Base-by-base conservation (phyloP, 2,329 filamentous ascomycete species). In the Plenodomus tracheiphilus region DNA sequence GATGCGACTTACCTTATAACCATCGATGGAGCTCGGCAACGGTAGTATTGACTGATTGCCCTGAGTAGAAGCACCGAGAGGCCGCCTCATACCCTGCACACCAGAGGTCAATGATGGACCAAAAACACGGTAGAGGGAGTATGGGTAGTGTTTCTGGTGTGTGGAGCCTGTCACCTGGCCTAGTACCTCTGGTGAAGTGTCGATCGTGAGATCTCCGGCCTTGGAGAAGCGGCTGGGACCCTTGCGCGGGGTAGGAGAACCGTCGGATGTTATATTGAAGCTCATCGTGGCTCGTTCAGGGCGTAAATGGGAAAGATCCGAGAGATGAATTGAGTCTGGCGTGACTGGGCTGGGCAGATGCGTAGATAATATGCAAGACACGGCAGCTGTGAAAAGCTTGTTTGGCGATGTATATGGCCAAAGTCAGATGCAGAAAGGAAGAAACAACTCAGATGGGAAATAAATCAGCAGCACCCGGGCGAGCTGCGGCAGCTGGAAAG, bases 191-290 rank as follows among this genome's bases (percentile, higher is more conserved):
- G 69, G 65, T 43, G 69, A 71, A 40, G 66, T 70, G 34, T 70
- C 66, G 41, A 69, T 48, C 39, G 51, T 62, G 43, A 70, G 58
- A 45, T 71, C 69, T 25, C 64, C 64, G 38, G 66, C 51, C 47
- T 59, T 56, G 30, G 62, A 47, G 54, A 70, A 69, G 47, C 65
- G 62, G 37, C 53, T 32, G 22, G 58, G 39, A 36, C 58, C 59
- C 51, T 75, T 75, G 61, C 72, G 72, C 22, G 71, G 73, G 30
- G 72, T 74, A 22, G 73, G 72, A 42, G 73, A 75, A 20, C 72
- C 72, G 56, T 73, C 70, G 48, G 70, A 69, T 53, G 71, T 68
- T 56, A 74, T 72, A 47, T 69, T 73, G 65, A 64, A 65, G 62
- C 61, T 70, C 69, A 72, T 71, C 43, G 51, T 61, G 47, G 49